phyloP scores from a whole-genome alignment of 768 basidiomycete genomes.

The Russula dissimulans region DNA sequence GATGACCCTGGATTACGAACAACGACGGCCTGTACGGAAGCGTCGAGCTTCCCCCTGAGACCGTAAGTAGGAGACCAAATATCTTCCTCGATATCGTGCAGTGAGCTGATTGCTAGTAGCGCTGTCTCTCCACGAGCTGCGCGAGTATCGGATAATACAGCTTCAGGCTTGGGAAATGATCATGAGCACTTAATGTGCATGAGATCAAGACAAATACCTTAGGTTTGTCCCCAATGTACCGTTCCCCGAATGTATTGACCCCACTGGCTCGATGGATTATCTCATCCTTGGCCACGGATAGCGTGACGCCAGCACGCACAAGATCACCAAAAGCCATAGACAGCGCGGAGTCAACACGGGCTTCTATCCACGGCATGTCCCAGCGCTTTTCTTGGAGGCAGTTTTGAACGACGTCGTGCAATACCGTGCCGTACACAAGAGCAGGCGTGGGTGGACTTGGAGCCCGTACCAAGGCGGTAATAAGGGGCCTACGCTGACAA shows the following conservation, averaged over 20 bases:
- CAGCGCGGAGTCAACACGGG: conserved; percentile 48
- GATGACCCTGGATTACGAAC: conserved; percentile 26
- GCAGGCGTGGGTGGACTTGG: conserved; percentile 53
- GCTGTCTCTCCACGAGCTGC: conserved; percentile 39
- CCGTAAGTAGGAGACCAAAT: conserved; percentile 96
- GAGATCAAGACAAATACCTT: conserved; percentile 37
- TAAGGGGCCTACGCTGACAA: conserved; percentile 81
- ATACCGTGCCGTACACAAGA: conserved; percentile 84
- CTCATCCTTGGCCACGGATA: conserved; percentile 60
- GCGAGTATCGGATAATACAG: conserved; percentile 59
- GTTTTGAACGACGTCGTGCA: conserved; percentile 85
- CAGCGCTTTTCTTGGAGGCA: conserved; percentile 56
- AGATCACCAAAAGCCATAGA: conserved; percentile 49
- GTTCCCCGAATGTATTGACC: conserved; percentile 50
- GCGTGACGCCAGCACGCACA: conserved; percentile 45
- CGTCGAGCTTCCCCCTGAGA: conserved; percentile 93
- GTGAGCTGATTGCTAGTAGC: conserved; percentile 58
- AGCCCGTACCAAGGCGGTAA: conserved; percentile 54
- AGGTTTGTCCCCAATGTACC: conserved; percentile 55
- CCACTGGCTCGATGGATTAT: conserved; percentile 55
- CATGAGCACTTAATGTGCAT: conserved; percentile 1
- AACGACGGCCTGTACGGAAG: conserved; percentile 65
- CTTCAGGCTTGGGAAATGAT: conserved; percentile 40
- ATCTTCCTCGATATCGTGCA: conserved; percentile 91
- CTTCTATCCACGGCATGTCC: conserved; percentile 55